Percentiles rank a stretch among this genome's conserved stretches.
These are phyloP conservation scores for Cladophialophora exuberans DNA, from an alignment of 2,329 filamentous ascomycete genomes.

Conservation along the genomic window DNA sequence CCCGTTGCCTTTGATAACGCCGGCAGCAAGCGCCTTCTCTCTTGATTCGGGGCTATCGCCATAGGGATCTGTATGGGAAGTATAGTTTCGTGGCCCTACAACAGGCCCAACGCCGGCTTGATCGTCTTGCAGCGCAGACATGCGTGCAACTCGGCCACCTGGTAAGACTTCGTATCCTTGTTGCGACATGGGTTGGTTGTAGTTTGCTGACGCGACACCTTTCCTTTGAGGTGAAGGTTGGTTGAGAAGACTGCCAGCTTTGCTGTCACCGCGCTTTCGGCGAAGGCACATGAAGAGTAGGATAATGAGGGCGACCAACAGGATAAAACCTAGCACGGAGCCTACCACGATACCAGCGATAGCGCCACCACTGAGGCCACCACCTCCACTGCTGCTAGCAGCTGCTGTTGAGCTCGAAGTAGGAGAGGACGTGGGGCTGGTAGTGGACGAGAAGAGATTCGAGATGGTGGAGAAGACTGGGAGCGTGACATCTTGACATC, in stretches of 20 bases:
- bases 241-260: constrained; percentile 79
- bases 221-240: constrained; percentile 73
- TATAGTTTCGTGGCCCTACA: constrained; percentile 54
- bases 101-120: constrained; percentile 43
- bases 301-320: constrained; percentile 69
- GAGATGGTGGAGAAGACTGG: constrained; percentile 68
- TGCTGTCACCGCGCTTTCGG: constrained; percentile 61
- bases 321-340: constrained; percentile 68
- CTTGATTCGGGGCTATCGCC: constrained; percentile 71
- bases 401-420: constrained; percentile 63
- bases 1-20: constrained; percentile 68
- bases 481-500: constrained; percentile 76
- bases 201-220: constrained; percentile 47
- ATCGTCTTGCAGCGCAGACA: constrained; percentile 82
- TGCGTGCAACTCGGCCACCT: constrained; percentile 87
- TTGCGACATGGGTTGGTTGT: constrained; percentile 41
- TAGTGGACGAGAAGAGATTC: constrained; percentile 65
- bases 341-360: constrained; percentile 93
- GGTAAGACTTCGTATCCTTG: constrained; percentile 74
- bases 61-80: constrained; percentile 67
- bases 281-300: constrained; percentile 62
- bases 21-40: constrained; percentile 54
- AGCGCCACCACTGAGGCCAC: constrained; percentile 74
- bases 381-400: constrained; percentile 43
- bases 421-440: constrained; percentile 64